Evolutionary conservation across 306 rosid genomes (phyloP).

Genomic region (Astragalus glycyphyllos): DNA sequence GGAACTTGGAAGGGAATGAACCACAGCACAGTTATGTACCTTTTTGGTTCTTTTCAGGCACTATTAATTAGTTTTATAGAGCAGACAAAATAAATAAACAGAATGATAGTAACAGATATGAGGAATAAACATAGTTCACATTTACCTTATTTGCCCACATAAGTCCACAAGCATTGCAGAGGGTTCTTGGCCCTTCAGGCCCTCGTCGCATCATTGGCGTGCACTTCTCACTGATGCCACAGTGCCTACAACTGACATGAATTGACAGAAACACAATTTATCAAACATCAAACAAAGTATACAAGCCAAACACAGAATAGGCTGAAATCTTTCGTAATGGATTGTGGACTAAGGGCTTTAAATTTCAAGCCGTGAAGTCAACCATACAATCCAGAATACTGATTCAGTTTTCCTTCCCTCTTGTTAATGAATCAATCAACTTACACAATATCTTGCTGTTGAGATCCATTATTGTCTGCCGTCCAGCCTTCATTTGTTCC

Average conservation of each 20-base stretch:
- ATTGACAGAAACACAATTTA: conserved; percentile 30
- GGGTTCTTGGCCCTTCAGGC: conserved; percentile 86
- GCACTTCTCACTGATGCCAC: conserved; percentile 72
- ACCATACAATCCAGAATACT: conserved; percentile 13
- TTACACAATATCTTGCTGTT: conserved; percentile 72
- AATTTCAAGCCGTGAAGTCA: not conserved
- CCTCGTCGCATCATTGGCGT: conserved; percentile 91
- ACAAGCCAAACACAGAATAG: conserved; percentile 14
- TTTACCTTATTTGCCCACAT: conserved; percentile 92
- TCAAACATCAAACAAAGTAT: not conserved
- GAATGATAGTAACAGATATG: not conserved
- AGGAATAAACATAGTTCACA: conserved; percentile 18
- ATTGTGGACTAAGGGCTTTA: conserved; percentile 13
- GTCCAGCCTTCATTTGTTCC: conserved; percentile 59
- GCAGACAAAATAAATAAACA: conserved; percentile 23
- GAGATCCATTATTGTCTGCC: conserved; percentile 63
- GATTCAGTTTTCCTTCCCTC: conserved; percentile 15
- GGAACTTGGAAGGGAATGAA: conserved; percentile 18
- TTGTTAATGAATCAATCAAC: conserved; percentile 44
- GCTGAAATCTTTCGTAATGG: conserved; percentile 14
- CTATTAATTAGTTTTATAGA: not conserved
- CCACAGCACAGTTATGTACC: conserved; percentile 19
- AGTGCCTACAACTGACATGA: conserved; percentile 69
- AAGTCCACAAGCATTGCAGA: conserved; percentile 87
- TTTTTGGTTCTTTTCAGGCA: conserved; percentile 31